Percentiles rank a stretch among this genome's conserved stretches.
Evolutionary conservation across 176 grass and related monocot genomes (phyloP).

Genomic region (Urochloa ruziziensis): DNA sequence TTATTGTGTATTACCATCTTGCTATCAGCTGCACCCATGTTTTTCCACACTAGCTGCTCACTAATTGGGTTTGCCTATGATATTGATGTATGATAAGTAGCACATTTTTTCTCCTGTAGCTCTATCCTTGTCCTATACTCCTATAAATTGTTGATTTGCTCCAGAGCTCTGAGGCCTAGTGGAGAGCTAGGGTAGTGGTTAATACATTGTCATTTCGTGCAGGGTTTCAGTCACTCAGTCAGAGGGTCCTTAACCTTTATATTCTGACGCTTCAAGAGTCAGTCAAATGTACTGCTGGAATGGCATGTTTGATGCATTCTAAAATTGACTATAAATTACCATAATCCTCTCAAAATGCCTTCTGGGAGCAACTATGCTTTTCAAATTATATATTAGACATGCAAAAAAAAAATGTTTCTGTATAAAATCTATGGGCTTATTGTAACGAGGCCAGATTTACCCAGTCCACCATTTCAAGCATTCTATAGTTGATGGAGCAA

Average conservation of each 20-base stretch:
- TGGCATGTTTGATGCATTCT: background rate
- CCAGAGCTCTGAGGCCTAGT: background rate
- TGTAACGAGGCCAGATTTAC: background rate
- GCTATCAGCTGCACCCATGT: background rate
- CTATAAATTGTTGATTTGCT: too few species aligned
- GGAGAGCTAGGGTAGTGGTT: background rate
- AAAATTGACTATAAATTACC: background rate
- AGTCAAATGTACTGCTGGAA: background rate
- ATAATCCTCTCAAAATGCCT: conserved; percentile 1
- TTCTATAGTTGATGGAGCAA: background rate
- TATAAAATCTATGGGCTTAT: conserved; percentile 2
- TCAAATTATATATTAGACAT: background rate
- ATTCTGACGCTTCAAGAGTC: background rate
- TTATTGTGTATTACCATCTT: too few species aligned
- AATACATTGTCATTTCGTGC: background rate
- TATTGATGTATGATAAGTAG: background rate
- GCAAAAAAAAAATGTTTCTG: background rate
- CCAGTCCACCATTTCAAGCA: background rate
- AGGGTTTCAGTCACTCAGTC: background rate
- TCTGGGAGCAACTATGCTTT: background rate
- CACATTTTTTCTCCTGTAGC: background rate
- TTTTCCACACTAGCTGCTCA: background rate
- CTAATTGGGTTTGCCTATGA: background rate
- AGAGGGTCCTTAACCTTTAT: background rate
- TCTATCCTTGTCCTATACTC: background rate